phyloP scores from a whole-genome alignment of 129 eudicot genomes.

The Lactuca saligna region DNA sequence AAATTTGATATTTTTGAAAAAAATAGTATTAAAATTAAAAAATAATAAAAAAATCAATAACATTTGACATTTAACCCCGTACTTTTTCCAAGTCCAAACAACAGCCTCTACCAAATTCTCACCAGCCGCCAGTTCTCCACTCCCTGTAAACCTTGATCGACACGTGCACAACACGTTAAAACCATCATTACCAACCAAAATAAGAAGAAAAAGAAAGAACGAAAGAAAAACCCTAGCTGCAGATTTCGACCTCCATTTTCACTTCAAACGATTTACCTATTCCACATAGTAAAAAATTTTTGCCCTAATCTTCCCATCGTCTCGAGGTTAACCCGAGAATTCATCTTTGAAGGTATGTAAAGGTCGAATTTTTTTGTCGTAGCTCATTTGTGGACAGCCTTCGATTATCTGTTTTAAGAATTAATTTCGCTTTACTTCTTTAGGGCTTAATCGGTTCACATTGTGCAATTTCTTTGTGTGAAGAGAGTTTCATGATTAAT shows the following conservation, averaged over 20 bases:
- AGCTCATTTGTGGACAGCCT: not conserved
- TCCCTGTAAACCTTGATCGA: constrained; percentile 2
- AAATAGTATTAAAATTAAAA: no score
- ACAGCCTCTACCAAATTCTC: not conserved
- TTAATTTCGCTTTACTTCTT: not conserved
- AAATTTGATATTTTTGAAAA: no score
- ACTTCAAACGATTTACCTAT: not conserved
- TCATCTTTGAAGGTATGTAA: constrained; percentile 26
- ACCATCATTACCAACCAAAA: constrained; percentile 19
- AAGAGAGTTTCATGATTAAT: constrained; percentile 5
- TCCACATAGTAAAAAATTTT: not conserved
- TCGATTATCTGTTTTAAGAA: constrained; percentile 1
- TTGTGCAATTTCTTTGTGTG: constrained; percentile 17
- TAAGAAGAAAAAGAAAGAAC: not conserved
- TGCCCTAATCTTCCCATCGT: not conserved
- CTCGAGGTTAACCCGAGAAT: not conserved
- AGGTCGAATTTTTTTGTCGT: not conserved
- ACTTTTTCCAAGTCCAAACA: not conserved
- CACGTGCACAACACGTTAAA: constrained; percentile 27
- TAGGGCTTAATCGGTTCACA: constrained; percentile 21
- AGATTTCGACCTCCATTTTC: constrained; percentile 17
- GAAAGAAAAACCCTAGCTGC: constrained; percentile 27
- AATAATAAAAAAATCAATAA: no score
- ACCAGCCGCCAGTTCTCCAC: not conserved
- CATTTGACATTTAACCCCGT: not conserved